These are phyloP conservation scores for Flaveria linearis DNA, from an alignment of 129 eudicot genomes.

Conservation along the genomic window DNA sequence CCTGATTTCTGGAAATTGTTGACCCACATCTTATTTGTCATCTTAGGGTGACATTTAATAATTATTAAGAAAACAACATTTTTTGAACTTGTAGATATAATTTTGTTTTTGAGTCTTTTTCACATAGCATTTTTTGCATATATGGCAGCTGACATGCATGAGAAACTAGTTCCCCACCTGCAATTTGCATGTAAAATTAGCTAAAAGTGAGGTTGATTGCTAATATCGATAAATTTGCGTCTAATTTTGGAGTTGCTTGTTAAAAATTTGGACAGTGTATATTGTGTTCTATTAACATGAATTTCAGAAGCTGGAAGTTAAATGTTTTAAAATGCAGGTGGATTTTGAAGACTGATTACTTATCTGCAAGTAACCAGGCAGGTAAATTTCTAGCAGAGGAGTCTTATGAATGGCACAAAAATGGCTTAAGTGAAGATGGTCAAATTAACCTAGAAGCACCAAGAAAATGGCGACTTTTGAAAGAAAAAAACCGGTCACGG, in stretches of 20 bases:
- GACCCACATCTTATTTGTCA: background rate
- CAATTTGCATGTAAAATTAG: background rate
- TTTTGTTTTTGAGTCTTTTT: background rate
- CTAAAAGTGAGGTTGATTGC: constrained; percentile 12
- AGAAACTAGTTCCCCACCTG: background rate
- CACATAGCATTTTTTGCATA: background rate
- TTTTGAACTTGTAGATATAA: background rate
- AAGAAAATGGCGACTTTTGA: constrained; percentile 89
- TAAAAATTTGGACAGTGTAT: background rate
- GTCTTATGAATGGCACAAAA: constrained; percentile 92
- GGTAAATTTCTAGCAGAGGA: constrained; percentile 78
- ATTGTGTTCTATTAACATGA: background rate
- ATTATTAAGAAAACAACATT: background rate
- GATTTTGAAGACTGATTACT: constrained; percentile 88
- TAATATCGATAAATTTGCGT: background rate
- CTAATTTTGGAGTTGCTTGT: background rate
- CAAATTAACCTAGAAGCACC: constrained; percentile 88
- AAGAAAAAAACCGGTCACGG: constrained; percentile 93
- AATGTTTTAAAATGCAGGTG: constrained; percentile 56
- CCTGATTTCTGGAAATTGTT: background rate
- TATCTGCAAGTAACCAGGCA: constrained; percentile 74
- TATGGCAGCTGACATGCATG: background rate
- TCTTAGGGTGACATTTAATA: background rate
- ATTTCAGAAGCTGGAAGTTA: background rate
- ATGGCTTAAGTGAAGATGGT: constrained; percentile 74